phyloP scores from a whole-genome alignment of 352 stramenopile species.

The Pythium folliculosum region DNA sequence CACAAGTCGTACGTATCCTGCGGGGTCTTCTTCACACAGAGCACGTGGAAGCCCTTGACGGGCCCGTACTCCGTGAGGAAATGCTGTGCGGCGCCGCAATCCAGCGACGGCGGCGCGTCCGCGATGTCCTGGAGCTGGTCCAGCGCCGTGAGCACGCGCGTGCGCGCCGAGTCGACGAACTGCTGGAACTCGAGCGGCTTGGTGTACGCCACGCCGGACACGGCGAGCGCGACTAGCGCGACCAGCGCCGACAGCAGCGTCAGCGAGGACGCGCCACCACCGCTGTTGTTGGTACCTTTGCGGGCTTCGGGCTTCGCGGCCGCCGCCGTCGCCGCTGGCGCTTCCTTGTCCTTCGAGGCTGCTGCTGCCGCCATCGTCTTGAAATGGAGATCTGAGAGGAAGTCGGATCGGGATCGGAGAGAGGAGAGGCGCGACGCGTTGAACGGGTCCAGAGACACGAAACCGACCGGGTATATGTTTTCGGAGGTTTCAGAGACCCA shows the following conservation, averaged over 20 bases:
- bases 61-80: constrained; percentile 58
- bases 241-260: constrained; percentile 30
- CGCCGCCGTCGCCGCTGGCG: background rate
- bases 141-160: constrained; percentile 32
- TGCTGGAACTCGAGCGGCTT: constrained; percentile 28
- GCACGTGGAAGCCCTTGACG: constrained; percentile 73
- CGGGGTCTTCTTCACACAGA: constrained; percentile 54
- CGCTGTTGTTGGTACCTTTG: background rate
- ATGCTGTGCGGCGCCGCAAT: constrained; percentile 40
- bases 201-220: constrained; percentile 25
- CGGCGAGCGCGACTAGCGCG: constrained; percentile 31
- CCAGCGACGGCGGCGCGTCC: constrained; percentile 26
- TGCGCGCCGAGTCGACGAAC: constrained; percentile 20
- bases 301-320: background rate
- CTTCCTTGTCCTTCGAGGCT: background rate
- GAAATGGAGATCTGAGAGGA: constrained; percentile 9
- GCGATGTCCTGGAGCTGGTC: constrained; percentile 30
- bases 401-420: constrained; percentile 6
- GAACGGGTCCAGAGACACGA: constrained; percentile 7
- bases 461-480: constrained; percentile 1
- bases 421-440: background rate
- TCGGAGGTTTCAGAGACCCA: background rate
- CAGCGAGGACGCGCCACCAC: constrained; percentile 9
- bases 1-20: constrained; percentile 42
- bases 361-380: background rate